Base-by-base conservation (phyloP, 805 yeast genomes). In the Barnettozyma pratensis region DNA sequence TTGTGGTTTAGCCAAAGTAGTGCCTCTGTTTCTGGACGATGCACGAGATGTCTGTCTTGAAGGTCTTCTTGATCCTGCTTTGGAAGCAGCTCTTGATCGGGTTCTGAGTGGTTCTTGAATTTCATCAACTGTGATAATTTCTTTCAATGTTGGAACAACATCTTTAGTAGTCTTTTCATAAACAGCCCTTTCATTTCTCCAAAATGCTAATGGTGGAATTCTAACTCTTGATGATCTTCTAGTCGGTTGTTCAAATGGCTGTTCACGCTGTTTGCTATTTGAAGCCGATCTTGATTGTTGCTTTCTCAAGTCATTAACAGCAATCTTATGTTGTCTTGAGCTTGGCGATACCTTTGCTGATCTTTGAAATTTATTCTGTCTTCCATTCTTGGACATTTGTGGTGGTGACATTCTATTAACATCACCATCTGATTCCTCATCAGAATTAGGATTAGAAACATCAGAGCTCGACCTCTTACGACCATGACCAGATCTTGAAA, bases 131-230 rank as follows among this genome's bases (percentile, higher is more conserved):
- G 80, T 83, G 7, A 81, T 73, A 36, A 85, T 80, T 53, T 77
- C 80, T 46, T 76, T 74, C 28, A 85, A 74, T 39, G 79, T 78
- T 45, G 81, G 80, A 7, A 83, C 74, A 7, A 77, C 71, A 3
- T 41, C 38, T 19, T 65, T 65, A n/a, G 62, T 52, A 14, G 54
- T 59, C 43, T 70, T 67, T 39, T 73, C 70, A 59, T 85, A 89
- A 4, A 86, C 77, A 31, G 85, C 77, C 51, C 80, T 72, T 65
- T 89, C 96, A 59, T 86, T 87, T 62, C 86, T 78, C 96, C 96
- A 89, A 62, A 75, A 86, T 3, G 88, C 91, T 53, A 89, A 68
- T 0, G 96, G 92, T 4, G 83, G 77, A 6, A 85, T 74, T 52
- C 78, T 76, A 0, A 79, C 76, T 57, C 96, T 73, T 32, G 75